Conservation (phyloP, 306 rosid genomes). For the Mimosa pudica region DNA sequence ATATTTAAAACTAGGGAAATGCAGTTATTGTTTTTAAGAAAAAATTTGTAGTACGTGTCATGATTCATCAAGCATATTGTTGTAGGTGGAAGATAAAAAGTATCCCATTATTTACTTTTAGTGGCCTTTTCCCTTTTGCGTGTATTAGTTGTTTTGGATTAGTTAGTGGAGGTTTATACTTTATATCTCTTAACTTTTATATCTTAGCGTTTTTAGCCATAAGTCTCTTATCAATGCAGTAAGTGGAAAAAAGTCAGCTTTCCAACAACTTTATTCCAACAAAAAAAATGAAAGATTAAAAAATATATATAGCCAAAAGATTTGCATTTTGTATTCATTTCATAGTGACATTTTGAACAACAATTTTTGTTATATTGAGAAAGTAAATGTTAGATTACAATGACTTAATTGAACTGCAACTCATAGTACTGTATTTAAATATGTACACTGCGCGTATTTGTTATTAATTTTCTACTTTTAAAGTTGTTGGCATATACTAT, state of each 20-base stretch:
- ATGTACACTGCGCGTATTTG: too few relatives aligned
- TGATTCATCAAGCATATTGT: not conserved
- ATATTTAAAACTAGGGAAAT: not conserved
- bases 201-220: not conserved
- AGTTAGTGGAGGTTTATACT: not conserved
- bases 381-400: not conserved
- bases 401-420: too few relatives aligned
- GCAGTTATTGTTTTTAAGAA: not conserved
- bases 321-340: not conserved
- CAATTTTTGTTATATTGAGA: not conserved
- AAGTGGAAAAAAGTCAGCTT: constrained; percentile 9
- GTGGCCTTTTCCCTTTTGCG: not conserved
- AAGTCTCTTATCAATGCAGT: not conserved
- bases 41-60: not conserved
- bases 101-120: not conserved
- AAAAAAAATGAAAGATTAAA: not conserved
- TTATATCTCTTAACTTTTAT: not conserved
- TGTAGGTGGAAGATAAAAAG: not conserved
- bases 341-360: not conserved
- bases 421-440: too few relatives aligned
- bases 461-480: not conserved
- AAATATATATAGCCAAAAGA: not conserved
- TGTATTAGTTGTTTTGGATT: not conserved
- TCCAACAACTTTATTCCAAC: constrained; percentile 5
- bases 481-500: not conserved